Evolutionary conservation across 1,284 basidiomycete species (phyloP).

Genomic region (Ceratorhiza oryzae-sativae): DNA sequence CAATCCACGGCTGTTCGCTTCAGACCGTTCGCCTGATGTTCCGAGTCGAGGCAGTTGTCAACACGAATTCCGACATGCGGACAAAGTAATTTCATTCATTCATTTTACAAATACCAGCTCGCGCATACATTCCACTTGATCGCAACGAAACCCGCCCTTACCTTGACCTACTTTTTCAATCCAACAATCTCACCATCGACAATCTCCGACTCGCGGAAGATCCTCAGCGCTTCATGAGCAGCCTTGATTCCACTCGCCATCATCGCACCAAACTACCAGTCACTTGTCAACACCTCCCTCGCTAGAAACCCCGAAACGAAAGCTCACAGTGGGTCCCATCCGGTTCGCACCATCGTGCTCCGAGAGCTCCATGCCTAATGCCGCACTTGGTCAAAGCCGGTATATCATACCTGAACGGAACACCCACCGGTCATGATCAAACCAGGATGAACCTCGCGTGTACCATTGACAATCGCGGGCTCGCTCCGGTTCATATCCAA

Average conservation of each 20-base stretch:
- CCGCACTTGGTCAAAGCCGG: no score
- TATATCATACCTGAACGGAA: constrained; percentile 47
- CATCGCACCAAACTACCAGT: constrained; percentile 71
- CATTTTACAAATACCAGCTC: neutral
- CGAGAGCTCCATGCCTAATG: constrained; percentile 76
- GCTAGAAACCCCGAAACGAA: neutral
- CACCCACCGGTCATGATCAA: constrained; percentile 71
- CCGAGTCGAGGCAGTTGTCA: neutral
- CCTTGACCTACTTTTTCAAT: neutral
- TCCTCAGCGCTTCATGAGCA: constrained; percentile 73
- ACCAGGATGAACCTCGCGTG: constrained; percentile 81
- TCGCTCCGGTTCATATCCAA: constrained; percentile 81
- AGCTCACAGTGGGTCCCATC: constrained; percentile 70
- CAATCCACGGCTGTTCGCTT: constrained; percentile 1
- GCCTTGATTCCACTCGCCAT: constrained; percentile 81
- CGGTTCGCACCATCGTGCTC: constrained; percentile 84
- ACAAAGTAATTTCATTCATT: neutral
- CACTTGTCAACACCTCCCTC: neutral
- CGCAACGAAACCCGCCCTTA: neutral
- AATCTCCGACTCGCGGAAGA: constrained; percentile 65
- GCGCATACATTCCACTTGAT: neutral
- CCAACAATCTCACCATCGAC: constrained; percentile 72
- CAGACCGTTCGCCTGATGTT: neutral
- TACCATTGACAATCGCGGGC: constrained; percentile 77
- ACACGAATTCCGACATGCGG: neutral